Base-by-base conservation (phyloP, 2,329 filamentous ascomycete species). In the Myrmaecium sp. region DNA sequence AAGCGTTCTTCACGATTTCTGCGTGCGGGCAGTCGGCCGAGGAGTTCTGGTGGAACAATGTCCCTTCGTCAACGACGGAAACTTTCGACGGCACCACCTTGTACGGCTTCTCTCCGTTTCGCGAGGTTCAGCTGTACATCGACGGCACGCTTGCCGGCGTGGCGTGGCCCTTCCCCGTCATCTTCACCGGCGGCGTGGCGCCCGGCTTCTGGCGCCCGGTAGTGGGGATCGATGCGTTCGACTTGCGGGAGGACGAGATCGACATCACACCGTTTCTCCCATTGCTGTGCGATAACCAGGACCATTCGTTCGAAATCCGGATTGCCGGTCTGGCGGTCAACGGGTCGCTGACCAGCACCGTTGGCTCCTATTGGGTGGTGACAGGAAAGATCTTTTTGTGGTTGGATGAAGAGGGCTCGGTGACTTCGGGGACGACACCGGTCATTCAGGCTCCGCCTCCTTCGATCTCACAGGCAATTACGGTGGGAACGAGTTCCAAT, bases 11-110 rank as follows among this genome's bases (percentile, higher is more conserved):
- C 29, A 71, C 76, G 1, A 62, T 89, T n/a, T 70, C 75, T 6
- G 77, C 80, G 10, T 81, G 73, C 36, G 81, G 78, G 1, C 81
- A 89, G 46, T 63, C 64, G 1, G 54, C 61, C 10, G 81, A 89
- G 52, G 81, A 91, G 46, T 86, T 86, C 41, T 91, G 81, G 79
- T 89, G 77, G 71, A 67, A 64, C 30, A 86, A 86, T 41, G 71
- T 82, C 1, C 64, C 76, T 2, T 62, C 73, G 22, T 66, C 65
- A 6, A 64, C 73, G 35, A 58, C 58, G 3, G 35, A 61, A 18
- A 62, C 64, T 3, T 86, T 84, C 42, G 47, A 51, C 2, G 61
- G 63, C 4, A 69, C 67, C 8, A 51, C 53, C 2, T 57, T 82
- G 0, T 67, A 69, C 14, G 80, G 77, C 0, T 69, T 69, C 38